These are phyloP conservation scores for Periconia macrospinosa DNA, from an alignment of 2,329 filamentous ascomycete genomes.

Conservation along the genomic window DNA sequence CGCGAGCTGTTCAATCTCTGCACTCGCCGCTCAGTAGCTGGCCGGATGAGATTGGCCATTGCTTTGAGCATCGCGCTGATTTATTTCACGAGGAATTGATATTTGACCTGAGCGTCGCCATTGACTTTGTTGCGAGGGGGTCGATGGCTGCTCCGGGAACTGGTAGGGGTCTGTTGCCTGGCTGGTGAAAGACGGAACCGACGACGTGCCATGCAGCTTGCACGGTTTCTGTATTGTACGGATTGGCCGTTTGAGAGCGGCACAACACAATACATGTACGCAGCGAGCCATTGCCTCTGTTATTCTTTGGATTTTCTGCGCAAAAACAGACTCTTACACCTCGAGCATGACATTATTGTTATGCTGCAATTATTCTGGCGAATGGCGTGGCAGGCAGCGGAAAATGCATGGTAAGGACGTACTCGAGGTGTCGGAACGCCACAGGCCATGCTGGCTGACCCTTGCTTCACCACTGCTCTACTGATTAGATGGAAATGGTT, in stretches of 20 bases:
- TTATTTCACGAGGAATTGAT: slow-evolving; percentile 26
- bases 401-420: slow-evolving; percentile 1
- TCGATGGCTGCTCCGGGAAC: slow-evolving; percentile 24
- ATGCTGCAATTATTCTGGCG: not conserved
- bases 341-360: not conserved
- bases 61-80: slow-evolving; percentile 25
- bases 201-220: not conserved
- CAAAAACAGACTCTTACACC: not conserved
- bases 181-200: slow-evolving; percentile 6
- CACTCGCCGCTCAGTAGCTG: slow-evolving; percentile 34
- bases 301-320: not conserved
- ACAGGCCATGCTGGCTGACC: slow-evolving; percentile 7
- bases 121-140: slow-evolving; percentile 30
- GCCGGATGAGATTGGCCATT: slow-evolving; percentile 34
- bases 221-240: not conserved
- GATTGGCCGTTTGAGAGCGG: not conserved
- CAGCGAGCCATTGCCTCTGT: too few relatives aligned
- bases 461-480: not conserved
- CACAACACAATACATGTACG: not conserved
- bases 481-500: too few relatives aligned
- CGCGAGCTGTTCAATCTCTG: slow-evolving; percentile 32
- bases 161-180: slow-evolving; percentile 25
- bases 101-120: slow-evolving; percentile 19
- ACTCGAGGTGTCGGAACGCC: slow-evolving; percentile 6
- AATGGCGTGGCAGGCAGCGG: not conserved